Conservation (phyloP, 768 basidiomycete genomes). For the Pholiota microspora region DNA sequence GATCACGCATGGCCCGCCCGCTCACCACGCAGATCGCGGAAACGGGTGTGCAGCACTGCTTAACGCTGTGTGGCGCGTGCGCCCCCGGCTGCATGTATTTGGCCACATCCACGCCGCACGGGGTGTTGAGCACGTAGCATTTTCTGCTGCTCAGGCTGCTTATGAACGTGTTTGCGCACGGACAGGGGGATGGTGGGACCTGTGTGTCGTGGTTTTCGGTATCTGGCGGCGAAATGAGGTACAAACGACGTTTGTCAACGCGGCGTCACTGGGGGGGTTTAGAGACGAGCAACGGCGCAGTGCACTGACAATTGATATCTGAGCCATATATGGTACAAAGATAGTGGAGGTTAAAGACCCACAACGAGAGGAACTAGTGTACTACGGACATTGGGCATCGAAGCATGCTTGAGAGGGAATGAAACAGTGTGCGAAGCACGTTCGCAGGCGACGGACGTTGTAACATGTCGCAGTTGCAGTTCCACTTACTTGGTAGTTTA, state of each 20-base stretch:
- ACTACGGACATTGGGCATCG: too few relatives aligned
- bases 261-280: neutral
- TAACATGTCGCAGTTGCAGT: too few relatives aligned
- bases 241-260: neutral
- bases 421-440: too few relatives aligned
- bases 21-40: constrained; percentile 28
- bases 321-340: too few relatives aligned
- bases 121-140: constrained; percentile 30
- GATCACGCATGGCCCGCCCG: constrained; percentile 42
- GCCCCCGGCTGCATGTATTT: constrained; percentile 37
- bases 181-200: constrained; percentile 16
- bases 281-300: neutral
- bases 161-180: neutral
- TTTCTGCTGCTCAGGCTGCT: constrained; percentile 27
- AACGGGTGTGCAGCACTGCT: constrained; percentile 33
- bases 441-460: too few relatives aligned
- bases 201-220: constrained; percentile 3
- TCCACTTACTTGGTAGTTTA: too few relatives aligned
- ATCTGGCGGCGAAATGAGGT: neutral
- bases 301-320: neutral
- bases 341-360: too few relatives aligned
- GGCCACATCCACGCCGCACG: constrained; percentile 40
- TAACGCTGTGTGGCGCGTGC: constrained; percentile 28
- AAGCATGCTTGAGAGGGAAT: too few relatives aligned
- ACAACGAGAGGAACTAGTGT: too few relatives aligned